Conservation (phyloP, 805 yeast genomes). For the Wickerhamiella sergipiensis region DNA sequence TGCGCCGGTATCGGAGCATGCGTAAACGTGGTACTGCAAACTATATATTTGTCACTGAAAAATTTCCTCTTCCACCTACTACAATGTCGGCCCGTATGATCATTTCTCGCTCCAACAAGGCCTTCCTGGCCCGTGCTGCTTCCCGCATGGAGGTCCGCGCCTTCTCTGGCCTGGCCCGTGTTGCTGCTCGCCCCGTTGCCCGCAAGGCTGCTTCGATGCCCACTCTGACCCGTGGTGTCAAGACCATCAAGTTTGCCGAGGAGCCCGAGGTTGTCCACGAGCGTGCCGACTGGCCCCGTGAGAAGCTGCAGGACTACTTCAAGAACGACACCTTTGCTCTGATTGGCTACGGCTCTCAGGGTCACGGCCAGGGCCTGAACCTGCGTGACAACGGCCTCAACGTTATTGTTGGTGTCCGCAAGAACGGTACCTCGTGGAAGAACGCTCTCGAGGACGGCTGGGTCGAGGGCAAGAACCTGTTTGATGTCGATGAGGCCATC, state of each 20-base stretch:
- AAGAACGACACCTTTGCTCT: constrained; percentile 95
- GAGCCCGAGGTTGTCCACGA: constrained; percentile 86
- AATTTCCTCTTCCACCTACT: neutral
- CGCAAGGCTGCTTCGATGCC: constrained; percentile 32
- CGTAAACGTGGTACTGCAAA: neutral
- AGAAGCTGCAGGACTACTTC: constrained; percentile 90
- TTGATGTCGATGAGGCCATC: constrained; percentile 90
- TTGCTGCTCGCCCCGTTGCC: constrained; percentile 24
- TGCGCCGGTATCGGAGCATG: constrained; percentile 1
- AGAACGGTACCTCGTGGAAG: constrained; percentile 98
- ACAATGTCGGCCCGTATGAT: constrained; percentile 20
- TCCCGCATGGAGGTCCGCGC: constrained; percentile 46
- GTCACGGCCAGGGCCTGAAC: constrained; percentile 99
- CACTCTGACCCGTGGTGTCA: constrained; percentile 74
- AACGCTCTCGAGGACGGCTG: constrained; percentile 99
- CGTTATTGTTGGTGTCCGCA: constrained; percentile 96
- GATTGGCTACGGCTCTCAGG: constrained; percentile 99
- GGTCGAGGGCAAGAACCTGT: constrained; percentile 98
- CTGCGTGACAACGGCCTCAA: constrained; percentile 97
- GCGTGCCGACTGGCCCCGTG: constrained; percentile 99
- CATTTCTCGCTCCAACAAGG: constrained; percentile 20
- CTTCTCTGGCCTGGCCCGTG: constrained; percentile 34
- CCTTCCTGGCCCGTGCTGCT: constrained; percentile 31
- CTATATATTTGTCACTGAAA: neutral
- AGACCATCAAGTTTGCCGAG: constrained; percentile 95